Evolutionary conservation across 2,329 filamentous ascomycete species (phyloP).

Genomic region (Colletotrichum phormii): DNA sequence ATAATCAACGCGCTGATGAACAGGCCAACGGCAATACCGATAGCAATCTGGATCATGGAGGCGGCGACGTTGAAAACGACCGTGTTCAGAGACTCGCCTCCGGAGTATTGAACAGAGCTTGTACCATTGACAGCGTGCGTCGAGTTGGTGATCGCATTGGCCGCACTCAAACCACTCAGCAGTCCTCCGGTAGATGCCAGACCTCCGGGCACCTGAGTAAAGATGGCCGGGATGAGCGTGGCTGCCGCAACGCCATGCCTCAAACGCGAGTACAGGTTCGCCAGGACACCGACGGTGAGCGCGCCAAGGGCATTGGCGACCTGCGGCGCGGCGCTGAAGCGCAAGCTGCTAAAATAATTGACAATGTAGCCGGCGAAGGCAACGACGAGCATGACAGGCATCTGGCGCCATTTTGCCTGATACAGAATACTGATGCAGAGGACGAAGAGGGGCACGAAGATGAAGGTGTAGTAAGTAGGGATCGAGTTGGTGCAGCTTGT

Average conservation of each 20-base stretch:
- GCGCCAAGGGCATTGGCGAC: slow-evolving; percentile 83
- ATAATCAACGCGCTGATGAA: slow-evolving; percentile 62
- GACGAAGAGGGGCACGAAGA: slow-evolving; percentile 80
- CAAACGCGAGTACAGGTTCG: slow-evolving; percentile 79
- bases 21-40: slow-evolving; percentile 62
- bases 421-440: slow-evolving; percentile 81
- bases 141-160: slow-evolving; percentile 57
- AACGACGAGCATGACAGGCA: slow-evolving; percentile 81
- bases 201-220: slow-evolving; percentile 61
- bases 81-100: slow-evolving; percentile 44
- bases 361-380: slow-evolving; percentile 80
- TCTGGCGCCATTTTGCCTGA: slow-evolving; percentile 84
- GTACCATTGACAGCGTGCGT: slow-evolving; percentile 50
- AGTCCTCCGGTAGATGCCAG: slow-evolving; percentile 59
- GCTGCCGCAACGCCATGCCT: slow-evolving; percentile 63
- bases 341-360: slow-evolving; percentile 77
- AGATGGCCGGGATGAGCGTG: slow-evolving; percentile 60
- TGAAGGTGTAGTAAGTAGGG: slow-evolving; percentile 63
- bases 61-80: slow-evolving; percentile 59
- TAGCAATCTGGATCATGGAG: slow-evolving; percentile 65
- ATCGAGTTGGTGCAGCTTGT: slow-evolving; percentile 58
- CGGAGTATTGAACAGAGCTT: slow-evolving; percentile 39
- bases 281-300: slow-evolving; percentile 79
- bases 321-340: slow-evolving; percentile 77
- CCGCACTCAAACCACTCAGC: slow-evolving; percentile 56